These are phyloP conservation scores for Dipsacomyces acuminosporus DNA, from an alignment of 371 early-diverging fungal species.

Conservation along the genomic window DNA sequence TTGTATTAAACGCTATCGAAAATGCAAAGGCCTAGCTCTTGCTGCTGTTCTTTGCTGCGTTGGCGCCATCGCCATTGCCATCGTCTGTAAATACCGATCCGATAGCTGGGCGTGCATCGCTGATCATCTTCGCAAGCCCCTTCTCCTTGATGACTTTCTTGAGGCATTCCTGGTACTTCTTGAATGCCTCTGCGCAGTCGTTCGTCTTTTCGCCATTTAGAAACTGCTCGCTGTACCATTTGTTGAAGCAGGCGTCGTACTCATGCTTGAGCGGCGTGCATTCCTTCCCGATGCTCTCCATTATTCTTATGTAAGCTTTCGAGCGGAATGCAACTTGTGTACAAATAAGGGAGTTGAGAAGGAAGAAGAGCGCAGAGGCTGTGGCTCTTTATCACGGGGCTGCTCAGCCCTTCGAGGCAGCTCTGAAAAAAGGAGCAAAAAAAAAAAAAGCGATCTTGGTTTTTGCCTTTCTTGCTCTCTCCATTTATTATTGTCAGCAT, in stretches of 20 bases:
- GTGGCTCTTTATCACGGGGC: background rate
- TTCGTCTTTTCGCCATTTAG: constrained; percentile 75
- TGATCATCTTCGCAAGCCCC: constrained; percentile 46
- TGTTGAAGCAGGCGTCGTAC: constrained; percentile 90
- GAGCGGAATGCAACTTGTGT: no score
- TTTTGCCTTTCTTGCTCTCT: background rate
- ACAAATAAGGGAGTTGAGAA: no score
- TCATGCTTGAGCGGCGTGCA: constrained; percentile 86
- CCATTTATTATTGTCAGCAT: no score
- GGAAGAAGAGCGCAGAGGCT: background rate
- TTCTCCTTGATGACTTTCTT: constrained; percentile 56
- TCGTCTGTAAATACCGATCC: constrained; percentile 35
- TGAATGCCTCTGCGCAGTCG: constrained; percentile 82
- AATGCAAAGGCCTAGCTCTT: no score
- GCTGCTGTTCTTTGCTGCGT: no score
- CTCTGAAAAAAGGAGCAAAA: no score
- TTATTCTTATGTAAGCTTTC: no score
- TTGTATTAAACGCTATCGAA: no score
- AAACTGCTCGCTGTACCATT: constrained; percentile 93
- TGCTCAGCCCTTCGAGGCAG: no score
- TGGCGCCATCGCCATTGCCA: background rate
- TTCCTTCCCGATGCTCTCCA: constrained; percentile 68
- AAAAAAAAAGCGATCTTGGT: background rate
- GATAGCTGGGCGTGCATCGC: constrained; percentile 43
- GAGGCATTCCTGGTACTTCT: constrained; percentile 79